Evolutionary conservation across 2,329 filamentous ascomycete species (phyloP), one percentile per base, ranked within the genome.

Genomic region (Alternaria alternata): DNA sequence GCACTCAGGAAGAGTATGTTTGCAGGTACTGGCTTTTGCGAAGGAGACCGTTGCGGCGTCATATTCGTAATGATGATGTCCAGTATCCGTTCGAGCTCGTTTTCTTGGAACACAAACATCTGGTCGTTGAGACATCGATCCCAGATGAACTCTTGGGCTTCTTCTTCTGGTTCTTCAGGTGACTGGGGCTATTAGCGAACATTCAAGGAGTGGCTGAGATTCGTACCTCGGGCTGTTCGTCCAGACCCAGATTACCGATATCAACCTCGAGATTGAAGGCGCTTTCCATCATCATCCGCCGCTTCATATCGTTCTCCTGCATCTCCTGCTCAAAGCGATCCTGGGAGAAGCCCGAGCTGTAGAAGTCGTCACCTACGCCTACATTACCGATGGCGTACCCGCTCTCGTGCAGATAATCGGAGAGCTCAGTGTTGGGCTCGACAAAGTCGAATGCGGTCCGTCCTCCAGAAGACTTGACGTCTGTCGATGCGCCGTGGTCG

Each of bases 61-160:
- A 99, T 98, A 73, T 95, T 94, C 63, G 94, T 98, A 75, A 99
- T 96, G 75, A 98, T 89, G 56, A 98, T 95, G 75, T 97, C 91
- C 67, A 99, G 86, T 72, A 99, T 97, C 59, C 90, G 89, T 59
- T 94, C 91, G 52, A 99, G 86, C 75, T 99, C 94, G 75, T 88
- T 90, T 69, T 98, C 94, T 78, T 99, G 95, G 77, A 99, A 99
- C 38, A 99, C 95, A 76, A 99, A 99, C 95, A 99, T 99, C 78
- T 99, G 95, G 76, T 99, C 95, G 75, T 97, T 93, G 49, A 97
- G 84, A 78, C 95, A 99, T 70, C 91, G 87, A 65, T 91, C 91
- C 95, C 95, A 99, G 62, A 97, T 91, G 72, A 99, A 99, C 65
- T 98, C 95, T 73, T 96, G 94, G 57, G 89, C 88, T 59, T 97